Conservation (phyloP, 345 rosid genomes). For the Brassica rapa region DNA sequence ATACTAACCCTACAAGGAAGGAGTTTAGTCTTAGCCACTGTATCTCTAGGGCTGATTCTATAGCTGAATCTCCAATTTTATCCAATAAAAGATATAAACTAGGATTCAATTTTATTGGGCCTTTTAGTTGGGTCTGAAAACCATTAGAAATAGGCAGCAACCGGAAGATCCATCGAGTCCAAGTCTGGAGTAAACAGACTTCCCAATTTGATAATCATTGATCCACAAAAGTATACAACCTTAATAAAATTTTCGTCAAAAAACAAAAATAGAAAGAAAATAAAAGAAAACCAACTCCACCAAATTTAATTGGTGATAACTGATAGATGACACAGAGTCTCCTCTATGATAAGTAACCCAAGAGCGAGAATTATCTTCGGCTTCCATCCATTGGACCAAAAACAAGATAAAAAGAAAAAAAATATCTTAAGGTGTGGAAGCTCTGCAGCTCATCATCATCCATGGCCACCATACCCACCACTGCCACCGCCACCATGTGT, state of each 20-base stretch:
- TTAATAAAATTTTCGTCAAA: not conserved
- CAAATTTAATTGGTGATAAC: conserved; percentile 33
- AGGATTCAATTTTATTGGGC: not conserved
- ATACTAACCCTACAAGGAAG: too few relatives aligned
- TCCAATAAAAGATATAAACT: too few relatives aligned
- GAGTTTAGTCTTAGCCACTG: too few relatives aligned
- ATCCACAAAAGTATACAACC: not conserved
- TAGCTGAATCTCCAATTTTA: too few relatives aligned
- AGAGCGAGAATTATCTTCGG: conserved; percentile 29
- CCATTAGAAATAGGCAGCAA: not conserved
- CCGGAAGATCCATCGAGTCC: not conserved
- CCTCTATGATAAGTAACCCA: conserved; percentile 13
- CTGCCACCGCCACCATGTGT: conserved; percentile 45
- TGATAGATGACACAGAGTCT: conserved; percentile 17
- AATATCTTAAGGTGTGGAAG: conserved; percentile 30
- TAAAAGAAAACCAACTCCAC: conserved; percentile 18
- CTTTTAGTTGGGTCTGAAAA: not conserved
- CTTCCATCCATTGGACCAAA: conserved; percentile 38
- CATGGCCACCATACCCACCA: conserved; percentile 45
- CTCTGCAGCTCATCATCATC: conserved; percentile 42
- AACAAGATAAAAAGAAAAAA: conserved; percentile 28
- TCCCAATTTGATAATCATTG: not conserved
- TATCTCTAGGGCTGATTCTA: too few relatives aligned
- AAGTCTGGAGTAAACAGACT: not conserved
- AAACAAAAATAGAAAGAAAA: not conserved